Evolutionary conservation across 306 rosid species (phyloP).

Genomic region (Pachyrhizus erosus): DNA sequence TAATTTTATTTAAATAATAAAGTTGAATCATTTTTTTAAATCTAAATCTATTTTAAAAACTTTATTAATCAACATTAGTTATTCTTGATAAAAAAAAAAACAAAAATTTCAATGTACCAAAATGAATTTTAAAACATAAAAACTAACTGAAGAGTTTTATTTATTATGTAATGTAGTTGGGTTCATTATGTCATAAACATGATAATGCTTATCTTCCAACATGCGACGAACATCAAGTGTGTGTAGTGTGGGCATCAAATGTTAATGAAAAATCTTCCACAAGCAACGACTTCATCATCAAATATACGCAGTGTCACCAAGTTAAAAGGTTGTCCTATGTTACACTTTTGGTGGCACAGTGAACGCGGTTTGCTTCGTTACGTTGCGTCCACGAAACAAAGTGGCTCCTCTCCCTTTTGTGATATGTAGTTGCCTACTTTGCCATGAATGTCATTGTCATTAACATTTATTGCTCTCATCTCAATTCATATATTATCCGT

Average conservation of each 20-base stretch:
- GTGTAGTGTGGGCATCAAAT: background rate
- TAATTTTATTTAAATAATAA: background rate
- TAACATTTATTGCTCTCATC: background rate
- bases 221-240: background rate
- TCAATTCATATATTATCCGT: too few relatives aligned
- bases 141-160: background rate
- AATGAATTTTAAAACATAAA: background rate
- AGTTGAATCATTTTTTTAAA: background rate
- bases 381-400: slow-evolving; percentile 17
- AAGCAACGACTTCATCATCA: background rate
- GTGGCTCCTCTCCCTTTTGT: background rate
- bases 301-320: background rate
- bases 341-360: background rate
- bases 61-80: background rate
- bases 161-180: background rate
- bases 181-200: background rate
- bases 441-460: background rate
- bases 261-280: background rate
- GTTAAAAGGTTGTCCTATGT: background rate
- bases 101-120: background rate
- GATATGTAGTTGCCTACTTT: background rate
- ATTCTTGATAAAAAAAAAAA: background rate
- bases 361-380: background rate
- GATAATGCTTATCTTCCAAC: background rate
- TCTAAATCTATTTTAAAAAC: too few relatives aligned